Evolutionary conservation across 352 stramenopile genomes (phyloP).

Genomic region (Phytophthora colocasiae): DNA sequence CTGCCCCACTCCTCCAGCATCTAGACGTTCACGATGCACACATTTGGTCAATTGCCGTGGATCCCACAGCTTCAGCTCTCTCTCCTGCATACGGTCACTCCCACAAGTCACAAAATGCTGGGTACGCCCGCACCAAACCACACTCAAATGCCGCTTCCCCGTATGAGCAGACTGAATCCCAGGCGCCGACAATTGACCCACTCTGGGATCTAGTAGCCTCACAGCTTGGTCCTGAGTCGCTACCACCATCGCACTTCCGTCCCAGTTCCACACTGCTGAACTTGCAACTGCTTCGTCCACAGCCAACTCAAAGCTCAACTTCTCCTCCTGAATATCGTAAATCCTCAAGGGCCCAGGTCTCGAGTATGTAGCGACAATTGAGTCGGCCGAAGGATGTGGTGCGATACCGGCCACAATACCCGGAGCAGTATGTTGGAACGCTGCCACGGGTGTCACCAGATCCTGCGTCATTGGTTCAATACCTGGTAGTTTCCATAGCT

Average conservation of each 20-base stretch:
- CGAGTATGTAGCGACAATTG: conserved; percentile 52
- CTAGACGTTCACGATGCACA: conserved; percentile 68
- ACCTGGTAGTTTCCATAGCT: conserved; percentile 67
- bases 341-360: conserved; percentile 47
- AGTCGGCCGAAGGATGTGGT: conserved; percentile 63
- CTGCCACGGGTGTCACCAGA: conserved; percentile 32
- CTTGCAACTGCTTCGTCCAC: conserved; percentile 30
- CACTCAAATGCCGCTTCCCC: conserved; percentile 53
- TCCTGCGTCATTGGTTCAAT: conserved; percentile 36
- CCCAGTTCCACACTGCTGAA: conserved; percentile 71
- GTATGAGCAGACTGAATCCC: conserved; percentile 50
- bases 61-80: conserved; percentile 86
- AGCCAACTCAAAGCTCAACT: conserved; percentile 24
- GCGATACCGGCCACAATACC: conserved; percentile 43
- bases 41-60: conserved; percentile 54
- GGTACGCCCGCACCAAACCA: conserved; percentile 64
- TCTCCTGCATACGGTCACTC: conserved; percentile 69
- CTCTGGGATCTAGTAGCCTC: conserved; percentile 64
- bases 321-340: conserved; percentile 55
- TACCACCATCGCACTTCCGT: conserved; percentile 60
- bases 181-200: conserved; percentile 5
- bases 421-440: conserved; percentile 19
- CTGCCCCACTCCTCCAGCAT: conserved; percentile 65
- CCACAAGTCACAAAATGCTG: conserved; percentile 69
- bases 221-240: conserved; percentile 57